These are phyloP conservation scores for Ustilago lituana DNA, from an alignment of 1,284 basidiomycete genomes.

Conservation along the genomic window DNA sequence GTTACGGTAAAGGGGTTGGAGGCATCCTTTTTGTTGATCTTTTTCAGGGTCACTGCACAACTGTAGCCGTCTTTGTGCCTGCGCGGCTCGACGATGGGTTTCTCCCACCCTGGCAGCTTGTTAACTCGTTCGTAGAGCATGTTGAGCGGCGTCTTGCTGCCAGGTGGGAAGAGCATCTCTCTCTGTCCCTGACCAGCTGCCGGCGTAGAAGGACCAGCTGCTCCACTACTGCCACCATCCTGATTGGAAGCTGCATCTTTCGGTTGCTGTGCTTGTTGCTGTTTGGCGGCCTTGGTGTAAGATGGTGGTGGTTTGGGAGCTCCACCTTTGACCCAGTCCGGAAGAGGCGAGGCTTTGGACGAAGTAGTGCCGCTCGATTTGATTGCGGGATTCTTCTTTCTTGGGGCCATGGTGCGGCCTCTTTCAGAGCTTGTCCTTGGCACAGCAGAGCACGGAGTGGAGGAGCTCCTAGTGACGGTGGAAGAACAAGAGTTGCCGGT, in stretches of 20 bases:
- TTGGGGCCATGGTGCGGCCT: conserved; percentile 60
- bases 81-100: conserved; percentile 60
- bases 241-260: conserved; percentile 10
- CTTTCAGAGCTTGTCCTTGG: too few species aligned
- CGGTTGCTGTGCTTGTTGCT: conserved; percentile 20
- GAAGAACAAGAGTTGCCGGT: too few species aligned
- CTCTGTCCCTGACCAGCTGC: conserved; percentile 15
- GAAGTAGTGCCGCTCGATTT: conserved; percentile 64
- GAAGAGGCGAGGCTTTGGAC: conserved; percentile 63
- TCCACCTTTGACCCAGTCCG: conserved; percentile 66
- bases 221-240: not conserved
- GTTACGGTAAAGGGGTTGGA: conserved; percentile 56
- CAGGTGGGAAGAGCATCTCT: conserved; percentile 64
- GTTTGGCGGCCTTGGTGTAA: conserved; percentile 50
- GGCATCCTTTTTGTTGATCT: conserved; percentile 64
- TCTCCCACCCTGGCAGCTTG: conserved; percentile 64
- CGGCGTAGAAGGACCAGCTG: conserved; percentile 2
- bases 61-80: conserved; percentile 53
- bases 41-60: conserved; percentile 60
- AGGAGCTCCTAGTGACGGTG: too few species aligned
- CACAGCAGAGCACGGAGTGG: too few species aligned
- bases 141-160: conserved; percentile 66
- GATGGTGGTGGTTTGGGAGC: conserved; percentile 56
- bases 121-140: conserved; percentile 65
- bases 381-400: conserved; percentile 63